Percentiles rank a stretch among this genome's conserved stretches.
These are phyloP conservation scores for Candida frijolesensis DNA, from an alignment of 1,139 yeast genomes.

Conservation along the genomic window DNA sequence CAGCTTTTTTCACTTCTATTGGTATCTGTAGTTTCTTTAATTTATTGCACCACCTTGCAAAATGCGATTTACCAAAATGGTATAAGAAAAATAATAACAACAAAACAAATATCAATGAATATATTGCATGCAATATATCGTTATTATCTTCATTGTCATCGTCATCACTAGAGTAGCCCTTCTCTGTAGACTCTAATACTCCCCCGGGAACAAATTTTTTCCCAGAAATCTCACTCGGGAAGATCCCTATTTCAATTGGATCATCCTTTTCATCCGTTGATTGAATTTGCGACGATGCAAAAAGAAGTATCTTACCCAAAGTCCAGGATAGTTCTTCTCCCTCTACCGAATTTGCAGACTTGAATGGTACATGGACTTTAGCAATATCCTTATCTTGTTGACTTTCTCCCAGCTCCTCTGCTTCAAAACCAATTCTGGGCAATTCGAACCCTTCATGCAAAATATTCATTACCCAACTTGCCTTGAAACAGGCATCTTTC, in stretches of 20 bases:
- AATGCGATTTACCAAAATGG: constrained; percentile 20
- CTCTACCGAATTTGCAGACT: constrained; percentile 58
- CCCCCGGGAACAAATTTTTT: constrained; percentile 43
- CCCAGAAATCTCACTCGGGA: constrained; percentile 53
- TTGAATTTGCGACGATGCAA: constrained; percentile 56
- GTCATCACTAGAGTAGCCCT: constrained; percentile 18
- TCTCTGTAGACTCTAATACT: constrained; percentile 11
- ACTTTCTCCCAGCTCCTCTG: constrained; percentile 18
- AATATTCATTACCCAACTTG: constrained; percentile 77
- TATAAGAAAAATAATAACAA: constrained; percentile 22
- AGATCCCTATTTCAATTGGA: constrained; percentile 46
- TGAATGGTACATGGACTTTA: constrained; percentile 54
- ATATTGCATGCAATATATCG: constrained; percentile 10
- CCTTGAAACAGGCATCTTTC: constrained; percentile 75
- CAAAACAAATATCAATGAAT: constrained; percentile 22
- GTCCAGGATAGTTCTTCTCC: constrained; percentile 73
- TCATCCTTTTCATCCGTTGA: constrained; percentile 19
- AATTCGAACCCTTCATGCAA: constrained; percentile 79
- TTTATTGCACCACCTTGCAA: constrained; percentile 19
- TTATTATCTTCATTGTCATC: constrained; percentile 21
- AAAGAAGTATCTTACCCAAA: constrained; percentile 58
- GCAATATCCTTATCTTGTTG: constrained; percentile 25
- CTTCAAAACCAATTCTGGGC: constrained; percentile 62
- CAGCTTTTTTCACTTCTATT: constrained; percentile 17
- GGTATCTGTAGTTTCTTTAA: constrained; percentile 21